Evolutionary conservation across 257 asterid genomes (phyloP).

Genomic region (Solanum virginianum): DNA sequence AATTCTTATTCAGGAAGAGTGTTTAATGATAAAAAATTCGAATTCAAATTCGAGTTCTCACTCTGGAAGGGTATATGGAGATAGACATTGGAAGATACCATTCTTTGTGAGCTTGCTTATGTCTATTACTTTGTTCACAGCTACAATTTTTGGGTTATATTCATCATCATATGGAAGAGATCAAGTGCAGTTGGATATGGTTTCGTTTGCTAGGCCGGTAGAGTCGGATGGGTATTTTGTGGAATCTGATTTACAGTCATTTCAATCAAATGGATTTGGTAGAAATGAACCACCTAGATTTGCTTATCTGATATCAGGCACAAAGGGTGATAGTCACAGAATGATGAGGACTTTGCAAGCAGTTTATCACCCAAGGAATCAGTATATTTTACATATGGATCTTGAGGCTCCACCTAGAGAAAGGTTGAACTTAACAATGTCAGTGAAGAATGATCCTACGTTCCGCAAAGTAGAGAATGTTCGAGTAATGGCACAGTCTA

Average conservation of each 20-base stretch:
- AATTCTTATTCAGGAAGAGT: conserved; percentile 55
- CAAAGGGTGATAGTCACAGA: conserved; percentile 91
- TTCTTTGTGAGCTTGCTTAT: conserved; percentile 64
- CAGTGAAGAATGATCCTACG: conserved; percentile 79
- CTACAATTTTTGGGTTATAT: conserved; percentile 41
- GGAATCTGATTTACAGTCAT: conserved; percentile 59
- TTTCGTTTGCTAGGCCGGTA: conserved; percentile 26
- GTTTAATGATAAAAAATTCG: conserved; percentile 73
- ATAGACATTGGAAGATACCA: conserved; percentile 80
- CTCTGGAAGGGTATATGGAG: conserved; percentile 60
- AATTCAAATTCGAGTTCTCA: conserved; percentile 46
- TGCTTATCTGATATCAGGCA: conserved; percentile 94
- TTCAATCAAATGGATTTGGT: conserved; percentile 12
- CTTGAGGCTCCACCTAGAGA: conserved; percentile 95
- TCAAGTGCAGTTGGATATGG: conserved; percentile 23
- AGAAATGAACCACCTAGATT: conserved; percentile 66
- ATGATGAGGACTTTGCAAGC: conserved; percentile 91
- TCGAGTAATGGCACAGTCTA: conserved; percentile 91
- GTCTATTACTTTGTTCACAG: conserved; percentile 48
- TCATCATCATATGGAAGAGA: conserved; percentile 37
- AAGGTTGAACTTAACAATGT: conserved; percentile 77
- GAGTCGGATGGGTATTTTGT: conserved; percentile 39
- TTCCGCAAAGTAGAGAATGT: conserved; percentile 82
- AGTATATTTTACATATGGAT: conserved; percentile 93
- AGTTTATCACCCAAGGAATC: conserved; percentile 90